Conservation (phyloP, 768 basidiomycete species). For the Mycena latifolia region DNA sequence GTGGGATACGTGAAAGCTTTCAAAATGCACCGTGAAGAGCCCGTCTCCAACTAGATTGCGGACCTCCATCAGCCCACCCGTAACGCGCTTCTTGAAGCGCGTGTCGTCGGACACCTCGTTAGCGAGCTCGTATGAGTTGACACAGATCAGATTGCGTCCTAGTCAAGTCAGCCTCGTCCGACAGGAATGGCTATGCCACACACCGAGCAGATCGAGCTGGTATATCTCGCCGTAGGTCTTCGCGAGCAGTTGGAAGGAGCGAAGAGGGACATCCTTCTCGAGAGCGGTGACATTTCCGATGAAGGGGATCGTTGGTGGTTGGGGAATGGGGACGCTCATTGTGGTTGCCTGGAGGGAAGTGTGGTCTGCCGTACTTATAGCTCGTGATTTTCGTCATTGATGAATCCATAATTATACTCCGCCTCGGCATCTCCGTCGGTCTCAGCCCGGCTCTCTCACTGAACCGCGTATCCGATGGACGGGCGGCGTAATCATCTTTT, state of each 20-base stretch:
- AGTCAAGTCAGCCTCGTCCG: neutral
- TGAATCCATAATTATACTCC: too few species aligned
- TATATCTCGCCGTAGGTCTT: constrained; percentile 57
- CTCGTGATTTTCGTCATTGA: too few species aligned
- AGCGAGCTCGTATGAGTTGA: constrained; percentile 51
- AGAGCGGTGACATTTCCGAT: constrained; percentile 53
- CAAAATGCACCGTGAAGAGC: constrained; percentile 50
- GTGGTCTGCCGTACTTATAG: too few species aligned
- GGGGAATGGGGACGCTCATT: constrained; percentile 55
- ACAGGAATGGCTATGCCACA: constrained; percentile 2
- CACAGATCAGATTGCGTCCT: constrained; percentile 40
- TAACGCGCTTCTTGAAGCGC: constrained; percentile 54
- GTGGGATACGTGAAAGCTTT: neutral
- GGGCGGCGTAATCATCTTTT: too few species aligned
- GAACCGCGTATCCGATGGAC: too few species aligned
- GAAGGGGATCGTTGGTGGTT: constrained; percentile 56
- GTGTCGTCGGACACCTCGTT: constrained; percentile 59
- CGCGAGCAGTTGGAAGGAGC: constrained; percentile 49
- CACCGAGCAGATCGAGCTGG: constrained; percentile 51
- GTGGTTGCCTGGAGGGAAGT: too few species aligned
- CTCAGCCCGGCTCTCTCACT: too few species aligned
- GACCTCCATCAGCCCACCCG: constrained; percentile 47
- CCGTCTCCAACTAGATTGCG: constrained; percentile 56
- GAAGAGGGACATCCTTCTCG: constrained; percentile 51
- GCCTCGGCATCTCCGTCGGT: too few species aligned